Evolutionary conservation across 1,139 yeast genomes (phyloP).

Genomic region (Hansenula sp.): DNA sequence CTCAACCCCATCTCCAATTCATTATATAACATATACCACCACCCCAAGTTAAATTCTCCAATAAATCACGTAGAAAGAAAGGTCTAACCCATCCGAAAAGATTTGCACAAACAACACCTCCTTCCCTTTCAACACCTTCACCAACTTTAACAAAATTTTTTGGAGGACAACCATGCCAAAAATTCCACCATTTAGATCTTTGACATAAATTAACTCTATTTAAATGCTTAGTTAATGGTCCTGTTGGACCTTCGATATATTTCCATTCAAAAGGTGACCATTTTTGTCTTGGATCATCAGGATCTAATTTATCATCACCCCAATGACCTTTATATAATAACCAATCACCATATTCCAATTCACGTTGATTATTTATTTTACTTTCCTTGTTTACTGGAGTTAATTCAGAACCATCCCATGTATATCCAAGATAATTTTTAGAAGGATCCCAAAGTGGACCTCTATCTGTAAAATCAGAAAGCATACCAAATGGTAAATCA

Average conservation of each 20-base stretch:
- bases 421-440: slow-evolving; percentile 73
- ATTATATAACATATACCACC: slow-evolving; percentile 62
- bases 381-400: slow-evolving; percentile 26
- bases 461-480: slow-evolving; percentile 89
- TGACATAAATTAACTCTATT: slow-evolving; percentile 72
- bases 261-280: slow-evolving; percentile 89
- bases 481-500: slow-evolving; percentile 79
- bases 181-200: slow-evolving; percentile 72
- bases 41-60: slow-evolving; percentile 63
- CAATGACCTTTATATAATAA: slow-evolving; percentile 75
- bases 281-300: slow-evolving; percentile 70
- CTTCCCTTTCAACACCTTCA: slow-evolving; percentile 80
- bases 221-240: slow-evolving; percentile 79
- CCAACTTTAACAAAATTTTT: slow-evolving; percentile 75
- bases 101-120: slow-evolving; percentile 43
- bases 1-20: slow-evolving; percentile 35
- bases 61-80: slow-evolving; percentile 36
- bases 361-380: slow-evolving; percentile 45
- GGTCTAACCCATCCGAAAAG: slow-evolving; percentile 51
- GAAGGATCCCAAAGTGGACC: slow-evolving; percentile 96
- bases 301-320: slow-evolving; percentile 77
- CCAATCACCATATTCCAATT: slow-evolving; percentile 71
- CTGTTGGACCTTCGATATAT: slow-evolving; percentile 88
- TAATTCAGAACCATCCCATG: slow-evolving; percentile 56
- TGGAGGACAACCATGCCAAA: slow-evolving; percentile 74